Conservation (phyloP, 1,284 basidiomycete genomes). For the Pascua guehoae region DNA sequence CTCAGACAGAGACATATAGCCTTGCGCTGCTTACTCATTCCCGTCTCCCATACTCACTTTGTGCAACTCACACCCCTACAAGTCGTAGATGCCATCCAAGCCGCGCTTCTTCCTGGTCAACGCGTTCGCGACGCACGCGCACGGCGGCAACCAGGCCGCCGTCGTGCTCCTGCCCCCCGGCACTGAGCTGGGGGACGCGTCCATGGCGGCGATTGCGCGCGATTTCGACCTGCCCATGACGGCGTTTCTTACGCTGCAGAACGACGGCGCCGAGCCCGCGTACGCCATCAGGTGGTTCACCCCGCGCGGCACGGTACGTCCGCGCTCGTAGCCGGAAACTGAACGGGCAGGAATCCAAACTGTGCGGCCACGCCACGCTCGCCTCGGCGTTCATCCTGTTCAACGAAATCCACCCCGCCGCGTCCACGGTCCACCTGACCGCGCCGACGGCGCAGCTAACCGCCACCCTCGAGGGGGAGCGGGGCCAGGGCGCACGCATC, state of each 20-base stretch:
- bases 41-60: no score
- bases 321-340: not conserved
- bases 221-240: conserved; percentile 39
- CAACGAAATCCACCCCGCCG: conserved; percentile 18
- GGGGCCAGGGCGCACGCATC: not conserved
- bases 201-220: conserved; percentile 19
- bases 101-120: conserved; percentile 30
- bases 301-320: conserved; percentile 25
- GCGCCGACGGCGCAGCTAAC: conserved; percentile 21
- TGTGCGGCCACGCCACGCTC: conserved; percentile 40
- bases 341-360: conserved; percentile 28
- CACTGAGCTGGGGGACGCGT: conserved; percentile 19
- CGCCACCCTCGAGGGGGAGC: conserved; percentile 9
- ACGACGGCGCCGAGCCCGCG: conserved; percentile 14
- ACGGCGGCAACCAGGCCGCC: conserved; percentile 38
- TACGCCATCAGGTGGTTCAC: conserved; percentile 33
- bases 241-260: conserved; percentile 21
- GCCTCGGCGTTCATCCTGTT: conserved; percentile 22
- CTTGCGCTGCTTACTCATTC: no score
- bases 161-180: conserved; percentile 29
- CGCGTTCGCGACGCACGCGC: conserved; percentile 29
- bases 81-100: no score
- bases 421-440: conserved; percentile 16
- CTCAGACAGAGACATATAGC: no score
- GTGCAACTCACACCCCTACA: no score